phyloP scores from a whole-genome alignment of 75 land plant genomes.

The Sequoia sempervirens region DNA sequence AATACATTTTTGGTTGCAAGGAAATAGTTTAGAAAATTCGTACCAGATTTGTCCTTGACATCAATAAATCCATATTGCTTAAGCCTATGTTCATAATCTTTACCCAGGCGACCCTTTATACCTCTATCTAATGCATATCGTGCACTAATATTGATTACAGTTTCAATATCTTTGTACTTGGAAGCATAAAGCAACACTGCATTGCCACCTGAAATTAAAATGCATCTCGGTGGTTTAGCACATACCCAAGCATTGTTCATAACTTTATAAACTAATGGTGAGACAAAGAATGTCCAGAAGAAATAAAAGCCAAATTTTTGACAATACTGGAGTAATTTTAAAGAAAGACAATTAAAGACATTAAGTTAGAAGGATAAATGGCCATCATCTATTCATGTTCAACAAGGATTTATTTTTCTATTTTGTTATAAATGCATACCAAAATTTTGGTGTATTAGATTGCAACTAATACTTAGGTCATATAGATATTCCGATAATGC shows the following conservation, averaged over 20 bases:
- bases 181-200: conserved; percentile 78
- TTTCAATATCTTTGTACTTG: conserved; percentile 56
- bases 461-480: not conserved
- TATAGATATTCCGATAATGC: not conserved
- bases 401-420: not conserved
- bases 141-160: conserved; percentile 76
- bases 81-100: conserved; percentile 48
- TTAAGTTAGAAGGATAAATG: not conserved
- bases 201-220: conserved; percentile 51
- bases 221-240: not conserved
- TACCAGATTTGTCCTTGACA: conserved; percentile 62
- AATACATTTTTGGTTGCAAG: not conserved
- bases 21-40: not conserved
- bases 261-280: not conserved
- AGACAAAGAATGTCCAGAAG: not conserved
- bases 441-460: not conserved
- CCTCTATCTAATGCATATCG: conserved; percentile 66
- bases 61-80: conserved; percentile 67
- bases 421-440: not conserved
- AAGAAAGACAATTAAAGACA: not conserved
- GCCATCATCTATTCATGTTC: not conserved
- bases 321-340: not conserved
- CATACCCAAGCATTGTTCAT: not conserved
- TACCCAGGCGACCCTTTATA: conserved; percentile 58
- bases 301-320: not conserved